Percentiles rank a stretch among this genome's conserved stretches.
phyloP scores from a whole-genome alignment of 1,139 yeast genomes.

The Eremothecium cymbalariae region DNA sequence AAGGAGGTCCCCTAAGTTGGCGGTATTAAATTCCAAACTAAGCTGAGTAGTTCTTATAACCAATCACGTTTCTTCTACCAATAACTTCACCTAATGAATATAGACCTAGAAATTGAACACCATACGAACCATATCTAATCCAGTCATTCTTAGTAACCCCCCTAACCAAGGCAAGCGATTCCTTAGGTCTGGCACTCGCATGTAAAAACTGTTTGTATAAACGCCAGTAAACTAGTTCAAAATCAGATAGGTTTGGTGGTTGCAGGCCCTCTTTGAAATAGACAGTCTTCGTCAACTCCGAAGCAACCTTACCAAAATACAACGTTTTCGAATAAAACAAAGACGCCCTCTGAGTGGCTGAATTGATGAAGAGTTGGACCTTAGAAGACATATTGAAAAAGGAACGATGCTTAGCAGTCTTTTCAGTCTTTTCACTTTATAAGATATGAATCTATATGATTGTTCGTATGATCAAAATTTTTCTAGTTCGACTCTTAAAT shows the following conservation, averaged over 20 bases:
- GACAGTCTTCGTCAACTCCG: slow-evolving; percentile 82
- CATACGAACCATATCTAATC: slow-evolving; percentile 64
- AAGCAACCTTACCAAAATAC: slow-evolving; percentile 87
- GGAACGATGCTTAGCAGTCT: too few relatives aligned
- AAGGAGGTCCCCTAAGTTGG: too few relatives aligned
- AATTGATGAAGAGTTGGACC: slow-evolving; percentile 23
- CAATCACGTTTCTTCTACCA: slow-evolving; percentile 90
- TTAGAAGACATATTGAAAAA: slow-evolving; percentile 25
- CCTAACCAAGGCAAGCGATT: slow-evolving; percentile 34
- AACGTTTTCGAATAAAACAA: slow-evolving; percentile 41
- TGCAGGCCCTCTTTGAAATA: slow-evolving; percentile 88
- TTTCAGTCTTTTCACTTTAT: too few relatives aligned
- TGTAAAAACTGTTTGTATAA: slow-evolving; percentile 38
- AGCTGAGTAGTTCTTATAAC: slow-evolving; percentile 41
- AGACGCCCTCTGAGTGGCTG: slow-evolving; percentile 20
- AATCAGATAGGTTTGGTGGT: slow-evolving; percentile 76
- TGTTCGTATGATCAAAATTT: neutral
- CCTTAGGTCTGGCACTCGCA: slow-evolving; percentile 41
- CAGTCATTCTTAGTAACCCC: slow-evolving; percentile 49
- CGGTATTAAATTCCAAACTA: slow-evolving; percentile 13
- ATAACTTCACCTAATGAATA: slow-evolving; percentile 93
- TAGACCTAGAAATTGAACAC: slow-evolving; percentile 80
- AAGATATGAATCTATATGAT: too few relatives aligned
- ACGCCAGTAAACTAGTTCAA: slow-evolving; percentile 65
- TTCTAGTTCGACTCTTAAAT: neutral